Evolutionary conservation across 768 basidiomycete genomes (phyloP).

Genomic region (Phanerodontia chrysosporium): DNA sequence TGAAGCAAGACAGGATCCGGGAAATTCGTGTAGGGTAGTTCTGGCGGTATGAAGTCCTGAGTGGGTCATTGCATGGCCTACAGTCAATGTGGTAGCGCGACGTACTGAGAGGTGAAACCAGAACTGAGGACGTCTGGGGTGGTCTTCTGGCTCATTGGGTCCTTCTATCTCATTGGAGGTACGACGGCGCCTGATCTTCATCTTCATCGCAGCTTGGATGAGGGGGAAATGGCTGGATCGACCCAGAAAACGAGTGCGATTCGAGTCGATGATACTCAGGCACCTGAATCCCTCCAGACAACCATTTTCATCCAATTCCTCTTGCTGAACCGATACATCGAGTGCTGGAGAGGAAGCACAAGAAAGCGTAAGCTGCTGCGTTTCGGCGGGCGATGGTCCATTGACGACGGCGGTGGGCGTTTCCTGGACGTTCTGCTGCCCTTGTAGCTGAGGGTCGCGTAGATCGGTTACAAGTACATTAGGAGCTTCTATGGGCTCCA

Average conservation of each 20-base stretch:
- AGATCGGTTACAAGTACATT: too few relatives aligned
- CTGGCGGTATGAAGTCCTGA: neutral
- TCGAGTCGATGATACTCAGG: slow-evolving; percentile 19
- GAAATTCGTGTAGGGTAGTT: neutral
- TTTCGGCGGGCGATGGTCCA: too few relatives aligned
- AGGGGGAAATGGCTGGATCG: slow-evolving; percentile 37
- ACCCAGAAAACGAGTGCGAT: slow-evolving; percentile 26
- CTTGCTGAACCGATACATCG: neutral
- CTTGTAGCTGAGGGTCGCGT: too few relatives aligned
- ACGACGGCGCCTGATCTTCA: slow-evolving; percentile 40
- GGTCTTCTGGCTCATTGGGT: neutral
- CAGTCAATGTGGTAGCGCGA: too few relatives aligned
- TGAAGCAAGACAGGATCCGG: slow-evolving; percentile 20
- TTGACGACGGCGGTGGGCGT: too few relatives aligned
- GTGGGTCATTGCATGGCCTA: too few relatives aligned
- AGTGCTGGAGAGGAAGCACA: too few relatives aligned
- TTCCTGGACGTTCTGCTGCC: too few relatives aligned
- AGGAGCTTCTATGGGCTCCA: too few relatives aligned
- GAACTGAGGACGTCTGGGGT: neutral
- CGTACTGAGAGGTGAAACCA: neutral
- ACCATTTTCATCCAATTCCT: neutral
- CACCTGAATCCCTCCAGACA: neutral
- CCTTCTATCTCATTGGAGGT: slow-evolving; percentile 13
- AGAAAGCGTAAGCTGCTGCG: too few relatives aligned
- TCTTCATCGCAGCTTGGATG: slow-evolving; percentile 36